phyloP scores from a whole-genome alignment of 306 rosid genomes.

The Medicago lupulina region DNA sequence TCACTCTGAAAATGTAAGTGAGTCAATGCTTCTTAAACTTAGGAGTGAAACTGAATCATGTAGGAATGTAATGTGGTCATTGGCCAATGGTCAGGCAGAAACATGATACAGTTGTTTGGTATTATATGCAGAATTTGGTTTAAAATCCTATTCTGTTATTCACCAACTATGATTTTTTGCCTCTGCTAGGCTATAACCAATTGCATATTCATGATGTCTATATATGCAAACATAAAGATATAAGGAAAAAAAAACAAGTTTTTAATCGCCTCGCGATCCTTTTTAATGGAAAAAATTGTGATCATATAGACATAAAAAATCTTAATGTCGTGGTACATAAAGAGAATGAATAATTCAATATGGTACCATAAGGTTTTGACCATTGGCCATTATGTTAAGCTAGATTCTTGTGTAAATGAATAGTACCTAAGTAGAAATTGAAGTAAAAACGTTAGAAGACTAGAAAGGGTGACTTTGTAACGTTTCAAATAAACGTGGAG shows the following conservation, averaged over 20 bases:
- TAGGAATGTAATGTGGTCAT: background rate
- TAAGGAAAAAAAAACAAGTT: background rate
- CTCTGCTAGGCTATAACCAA: background rate
- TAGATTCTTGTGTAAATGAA: slow-evolving; percentile 33
- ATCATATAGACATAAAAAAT: no score
- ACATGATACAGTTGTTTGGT: no score
- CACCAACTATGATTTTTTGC: no score
- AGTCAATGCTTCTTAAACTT: no score
- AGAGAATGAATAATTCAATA: no score
- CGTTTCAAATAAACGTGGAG: slow-evolving; percentile 44
- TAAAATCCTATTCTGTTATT: no score
- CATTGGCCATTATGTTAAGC: slow-evolving; percentile 23
- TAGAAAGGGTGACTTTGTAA: slow-evolving; percentile 13
- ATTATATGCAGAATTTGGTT: no score
- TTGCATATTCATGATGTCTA: background rate
- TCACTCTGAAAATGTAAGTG: no score
- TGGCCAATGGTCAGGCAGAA: background rate
- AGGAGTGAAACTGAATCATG: background rate
- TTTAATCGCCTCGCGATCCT: no score
- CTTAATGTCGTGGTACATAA: background rate
- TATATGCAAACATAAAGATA: background rate
- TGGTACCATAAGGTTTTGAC: slow-evolving; percentile 13
- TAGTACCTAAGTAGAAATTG: slow-evolving; percentile 6
- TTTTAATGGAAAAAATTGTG: no score
- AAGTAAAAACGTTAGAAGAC: slow-evolving; percentile 19